Evolutionary conservation across 1,139 yeast genomes (phyloP).

Genomic region (Candida neerlandica): DNA sequence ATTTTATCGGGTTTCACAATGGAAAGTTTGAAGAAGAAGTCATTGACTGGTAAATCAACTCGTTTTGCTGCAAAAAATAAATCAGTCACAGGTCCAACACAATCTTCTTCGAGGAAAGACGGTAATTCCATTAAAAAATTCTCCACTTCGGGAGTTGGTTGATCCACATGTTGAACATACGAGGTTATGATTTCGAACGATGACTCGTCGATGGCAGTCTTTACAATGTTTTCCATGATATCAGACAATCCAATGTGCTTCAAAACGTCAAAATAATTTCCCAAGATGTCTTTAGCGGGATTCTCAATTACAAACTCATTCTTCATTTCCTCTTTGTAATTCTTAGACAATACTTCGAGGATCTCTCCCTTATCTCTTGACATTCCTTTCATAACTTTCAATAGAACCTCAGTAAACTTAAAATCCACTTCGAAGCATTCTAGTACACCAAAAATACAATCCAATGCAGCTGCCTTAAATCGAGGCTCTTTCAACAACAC

Average conservation of each 20-base stretch:
- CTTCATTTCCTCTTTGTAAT: not conserved
- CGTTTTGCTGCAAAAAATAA: constrained; percentile 22
- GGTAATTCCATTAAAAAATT: constrained; percentile 26
- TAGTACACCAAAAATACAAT: constrained; percentile 8
- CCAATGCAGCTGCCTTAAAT: constrained; percentile 13
- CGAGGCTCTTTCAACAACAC: constrained; percentile 11
- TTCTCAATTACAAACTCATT: not conserved
- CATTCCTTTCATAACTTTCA: constrained; percentile 5
- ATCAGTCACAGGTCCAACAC: constrained; percentile 27
- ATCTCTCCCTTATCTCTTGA: constrained; percentile 5
- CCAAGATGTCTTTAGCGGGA: constrained; percentile 5
- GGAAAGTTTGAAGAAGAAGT: constrained; percentile 31
- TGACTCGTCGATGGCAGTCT: constrained; percentile 19
- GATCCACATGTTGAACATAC: constrained; percentile 6
- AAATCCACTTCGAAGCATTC: constrained; percentile 8
- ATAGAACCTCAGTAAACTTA: not conserved
- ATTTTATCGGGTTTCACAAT: constrained; percentile 19
- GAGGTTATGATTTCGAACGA: constrained; percentile 9
- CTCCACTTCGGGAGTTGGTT: constrained; percentile 5
- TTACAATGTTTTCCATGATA: constrained; percentile 22
- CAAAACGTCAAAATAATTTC: constrained; percentile 9
- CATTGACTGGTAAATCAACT: constrained; percentile 25
- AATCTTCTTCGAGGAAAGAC: constrained; percentile 29
- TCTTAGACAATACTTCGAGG: not conserved
- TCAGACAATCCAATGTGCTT: constrained; percentile 5